A percentile compares a stretch with the other conserved stretches of the same genome.
Evolutionary conservation across 345 rosid genomes (phyloP).

Genomic region (Citrus sp.): DNA sequence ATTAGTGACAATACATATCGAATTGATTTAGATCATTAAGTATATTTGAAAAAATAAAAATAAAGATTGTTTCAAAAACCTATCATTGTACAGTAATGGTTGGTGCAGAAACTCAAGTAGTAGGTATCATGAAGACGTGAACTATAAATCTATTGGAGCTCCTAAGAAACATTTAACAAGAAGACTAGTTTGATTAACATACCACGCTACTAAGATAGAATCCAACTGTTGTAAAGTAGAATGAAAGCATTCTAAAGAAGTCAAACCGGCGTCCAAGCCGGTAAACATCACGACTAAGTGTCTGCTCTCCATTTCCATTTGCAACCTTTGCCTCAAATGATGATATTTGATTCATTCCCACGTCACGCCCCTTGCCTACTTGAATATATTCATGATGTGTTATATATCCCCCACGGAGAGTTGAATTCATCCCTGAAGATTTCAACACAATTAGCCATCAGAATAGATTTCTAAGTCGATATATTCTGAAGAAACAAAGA

Average conservation of each 20-base stretch:
- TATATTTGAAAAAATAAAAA: not conserved
- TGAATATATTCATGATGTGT: conserved; percentile 99
- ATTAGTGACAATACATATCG: not conserved
- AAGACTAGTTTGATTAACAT: conserved; percentile 14
- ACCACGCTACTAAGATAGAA: conserved; percentile 98
- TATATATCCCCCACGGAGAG: conserved; percentile 80
- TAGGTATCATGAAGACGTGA: not conserved
- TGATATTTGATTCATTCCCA: conserved; percentile 94
- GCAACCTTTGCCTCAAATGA: conserved; percentile 94
- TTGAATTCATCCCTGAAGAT: conserved; percentile 83
- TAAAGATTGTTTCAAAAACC: not conserved
- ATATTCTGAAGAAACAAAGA: conserved; percentile 4
- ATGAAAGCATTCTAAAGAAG: conserved; percentile 98
- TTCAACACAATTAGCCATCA: conserved; percentile 29
- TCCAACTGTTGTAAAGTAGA: conserved; percentile 95
- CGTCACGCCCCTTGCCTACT: conserved; percentile 98
- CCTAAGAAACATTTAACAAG: not conserved
- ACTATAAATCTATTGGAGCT: not conserved
- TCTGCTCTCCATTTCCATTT: conserved; percentile 97
- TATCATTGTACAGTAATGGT: not conserved
- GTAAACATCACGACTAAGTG: conserved; percentile 94
- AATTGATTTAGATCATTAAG: not conserved
- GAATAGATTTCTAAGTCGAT: not conserved
- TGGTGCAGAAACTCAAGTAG: not conserved
- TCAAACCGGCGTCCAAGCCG: conserved; percentile 92